Percentiles rank a stretch among this genome's conserved stretches.
Evolutionary conservation across 192 early-diverging fungal genomes (phyloP).

Genomic region (Coemansia sp.): DNA sequence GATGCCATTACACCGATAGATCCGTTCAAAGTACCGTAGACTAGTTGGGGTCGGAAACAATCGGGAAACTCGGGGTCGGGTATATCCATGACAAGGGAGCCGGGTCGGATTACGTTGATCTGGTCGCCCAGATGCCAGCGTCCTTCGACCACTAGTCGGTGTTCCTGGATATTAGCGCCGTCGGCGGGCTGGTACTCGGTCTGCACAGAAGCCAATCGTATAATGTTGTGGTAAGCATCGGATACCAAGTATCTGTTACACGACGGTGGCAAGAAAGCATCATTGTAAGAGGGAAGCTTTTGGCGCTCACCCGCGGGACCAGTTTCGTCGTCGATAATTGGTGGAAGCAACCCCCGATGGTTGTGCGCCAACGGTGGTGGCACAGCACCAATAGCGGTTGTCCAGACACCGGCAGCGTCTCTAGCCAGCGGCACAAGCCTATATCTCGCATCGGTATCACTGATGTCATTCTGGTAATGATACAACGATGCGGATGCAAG

Average conservation of each 20-base stretch:
- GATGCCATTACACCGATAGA: slow-evolving; percentile 76
- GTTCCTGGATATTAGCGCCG: neutral
- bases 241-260: slow-evolving; percentile 30
- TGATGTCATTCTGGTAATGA: slow-evolving; percentile 24
- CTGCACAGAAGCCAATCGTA: slow-evolving; percentile 12
- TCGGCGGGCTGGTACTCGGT: neutral
- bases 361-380: slow-evolving; percentile 25
- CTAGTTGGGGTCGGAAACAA: slow-evolving; percentile 51
- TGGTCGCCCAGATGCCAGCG: slow-evolving; percentile 78
- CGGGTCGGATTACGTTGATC: slow-evolving; percentile 77
- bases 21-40: slow-evolving; percentile 82
- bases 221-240: slow-evolving; percentile 33
- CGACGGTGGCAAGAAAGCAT: slow-evolving; percentile 11
- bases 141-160: slow-evolving; percentile 61
- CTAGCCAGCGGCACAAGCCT: slow-evolving; percentile 35
- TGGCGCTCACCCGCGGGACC: neutral
- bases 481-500: slow-evolving; percentile 76
- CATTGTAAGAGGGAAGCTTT: neutral
- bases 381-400: slow-evolving; percentile 32
- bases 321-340: slow-evolving; percentile 9
- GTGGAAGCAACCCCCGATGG: slow-evolving; percentile 8
- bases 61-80: slow-evolving; percentile 62
- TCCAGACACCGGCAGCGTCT: slow-evolving; percentile 41
- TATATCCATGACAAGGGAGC: slow-evolving; percentile 77
- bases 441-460: neutral